Base-by-base conservation (phyloP, 2,329 filamentous ascomycete species). In the Rhynchosporium graminicola region DNA sequence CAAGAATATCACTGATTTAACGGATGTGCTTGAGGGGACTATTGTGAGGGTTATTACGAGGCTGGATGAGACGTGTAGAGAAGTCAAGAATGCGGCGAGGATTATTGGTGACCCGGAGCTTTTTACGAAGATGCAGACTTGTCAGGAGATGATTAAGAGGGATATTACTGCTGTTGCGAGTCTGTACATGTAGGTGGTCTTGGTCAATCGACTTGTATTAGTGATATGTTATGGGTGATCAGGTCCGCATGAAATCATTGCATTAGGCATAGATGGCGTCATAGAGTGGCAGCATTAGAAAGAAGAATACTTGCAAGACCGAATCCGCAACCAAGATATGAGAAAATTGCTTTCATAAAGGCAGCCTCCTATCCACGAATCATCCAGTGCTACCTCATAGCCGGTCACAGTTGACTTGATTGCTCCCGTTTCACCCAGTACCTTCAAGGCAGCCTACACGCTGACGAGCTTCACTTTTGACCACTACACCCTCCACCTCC, bases 71-170 rank as follows among this genome's bases (percentile, higher is more conserved):
- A 97, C 92, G 8, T 99, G 95, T 74, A 83, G 95, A 54, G 95
- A 99, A 77, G 95, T 98, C 61, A 97, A 97, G 82, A 98, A 97
- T 74, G 94, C 95, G 43, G 95, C 95, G 33, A 84, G 95, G 68
- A 91, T 99, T 68, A 93, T 99, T 69, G 95, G 95, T 29, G 95
- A 99, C 74, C 95, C 95, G 3, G 89, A 89, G 61, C 79, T 99
- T 69, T 97, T 96, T 76, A 86, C 88, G 69, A 99, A 99, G 84
- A 99, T 99, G 94, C 89, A 96, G 78, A 87, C 87, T 66, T 96
- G 94, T 69, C 94, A 98, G 83, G 95, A 99, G 81, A 84, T 97
- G 83, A 99, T 99, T 75, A 96, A 97, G 83, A 81, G 95, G 72
- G 95, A 97, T 75, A 95, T 97, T 59, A 96, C 92, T 28, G 93